Percentiles rank a stretch among this genome's conserved stretches.
These are phyloP conservation scores for Cucurbita ficifolia DNA, from an alignment of 306 rosid genomes.

Conservation along the genomic window DNA sequence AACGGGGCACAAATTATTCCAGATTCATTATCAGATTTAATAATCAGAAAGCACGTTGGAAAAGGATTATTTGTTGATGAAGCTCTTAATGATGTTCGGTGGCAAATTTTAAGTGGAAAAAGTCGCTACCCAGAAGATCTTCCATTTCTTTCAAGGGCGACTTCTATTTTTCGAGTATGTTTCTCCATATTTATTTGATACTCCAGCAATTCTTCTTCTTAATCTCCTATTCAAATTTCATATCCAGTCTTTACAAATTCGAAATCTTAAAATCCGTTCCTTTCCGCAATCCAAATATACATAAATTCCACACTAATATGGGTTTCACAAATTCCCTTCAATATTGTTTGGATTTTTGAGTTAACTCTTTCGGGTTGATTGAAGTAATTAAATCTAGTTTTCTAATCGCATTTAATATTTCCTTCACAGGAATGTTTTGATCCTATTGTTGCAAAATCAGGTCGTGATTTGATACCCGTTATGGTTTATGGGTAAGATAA, in stretches of 20 bases:
- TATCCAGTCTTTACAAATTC: neutral
- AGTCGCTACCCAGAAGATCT: conserved; percentile 82
- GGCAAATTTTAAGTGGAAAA: conserved; percentile 92
- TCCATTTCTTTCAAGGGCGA: conserved; percentile 83
- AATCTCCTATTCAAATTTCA: neutral
- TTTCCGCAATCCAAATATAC: neutral
- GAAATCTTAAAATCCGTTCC: neutral
- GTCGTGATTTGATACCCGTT: conserved; percentile 96
- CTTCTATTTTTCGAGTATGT: conserved; percentile 89
- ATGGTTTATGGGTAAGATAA: conserved; percentile 90
- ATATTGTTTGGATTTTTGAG: neutral
- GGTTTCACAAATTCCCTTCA: neutral
- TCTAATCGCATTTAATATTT: conserved; percentile 3
- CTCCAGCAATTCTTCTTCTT: neutral
- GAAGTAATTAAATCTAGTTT: neutral
- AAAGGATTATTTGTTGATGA: conserved; percentile 50
- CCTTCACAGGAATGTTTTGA: conserved; percentile 91
- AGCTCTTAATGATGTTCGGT: conserved; percentile 43
- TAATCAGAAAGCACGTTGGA: conserved; percentile 58
- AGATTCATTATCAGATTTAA: conserved; percentile 29
- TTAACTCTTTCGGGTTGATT: neutral
- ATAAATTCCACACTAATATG: neutral
- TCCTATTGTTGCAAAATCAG: conserved; percentile 89
- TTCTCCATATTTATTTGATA: neutral
- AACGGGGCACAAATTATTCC: conserved; percentile 58